These are phyloP conservation scores for Penicillium ochrochloron DNA, from an alignment of 495 filamentous ascomycete species.

Conservation along the genomic window DNA sequence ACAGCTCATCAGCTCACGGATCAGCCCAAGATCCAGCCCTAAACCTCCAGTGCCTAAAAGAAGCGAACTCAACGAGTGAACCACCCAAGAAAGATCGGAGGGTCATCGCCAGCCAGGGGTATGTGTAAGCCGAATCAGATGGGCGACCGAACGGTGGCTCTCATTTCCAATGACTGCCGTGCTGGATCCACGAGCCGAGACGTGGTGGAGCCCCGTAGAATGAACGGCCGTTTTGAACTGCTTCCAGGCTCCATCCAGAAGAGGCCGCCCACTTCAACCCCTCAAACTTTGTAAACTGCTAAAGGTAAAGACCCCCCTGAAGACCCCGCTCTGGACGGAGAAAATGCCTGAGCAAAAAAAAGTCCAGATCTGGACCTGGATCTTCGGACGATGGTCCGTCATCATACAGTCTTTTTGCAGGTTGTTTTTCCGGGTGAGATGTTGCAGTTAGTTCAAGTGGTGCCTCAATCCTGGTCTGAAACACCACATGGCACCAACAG, in stretches of 20 bases:
- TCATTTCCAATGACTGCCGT: conserved; percentile 25
- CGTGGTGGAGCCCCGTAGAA: conserved; percentile 23
- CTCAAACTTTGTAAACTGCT: background rate
- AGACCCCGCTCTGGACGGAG: background rate
- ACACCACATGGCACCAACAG: conserved; percentile 29
- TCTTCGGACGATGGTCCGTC: background rate
- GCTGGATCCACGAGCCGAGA: conserved; percentile 28
- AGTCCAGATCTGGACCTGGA: background rate
- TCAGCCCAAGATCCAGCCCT: conserved; percentile 1
- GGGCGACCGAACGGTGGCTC: conserved; percentile 12
- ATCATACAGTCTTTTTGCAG: background rate
- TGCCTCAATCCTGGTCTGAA: conserved; percentile 22
- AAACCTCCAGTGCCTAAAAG: background rate
- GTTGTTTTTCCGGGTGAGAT: background rate
- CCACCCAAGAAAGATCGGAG: background rate
- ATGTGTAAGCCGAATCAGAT: conserved; percentile 13
- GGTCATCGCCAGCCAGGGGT: background rate
- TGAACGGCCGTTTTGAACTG: conserved; percentile 28
- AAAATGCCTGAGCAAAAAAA: background rate
- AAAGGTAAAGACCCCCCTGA: background rate
- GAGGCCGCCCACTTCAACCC: background rate
- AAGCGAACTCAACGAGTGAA: background rate
- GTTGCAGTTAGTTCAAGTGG: background rate
- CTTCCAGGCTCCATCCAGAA: conserved; percentile 24
- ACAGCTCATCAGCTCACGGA: background rate